Base-by-base conservation (phyloP, 2,329 filamentous ascomycete species). In the Cladophialophora exuberans region DNA sequence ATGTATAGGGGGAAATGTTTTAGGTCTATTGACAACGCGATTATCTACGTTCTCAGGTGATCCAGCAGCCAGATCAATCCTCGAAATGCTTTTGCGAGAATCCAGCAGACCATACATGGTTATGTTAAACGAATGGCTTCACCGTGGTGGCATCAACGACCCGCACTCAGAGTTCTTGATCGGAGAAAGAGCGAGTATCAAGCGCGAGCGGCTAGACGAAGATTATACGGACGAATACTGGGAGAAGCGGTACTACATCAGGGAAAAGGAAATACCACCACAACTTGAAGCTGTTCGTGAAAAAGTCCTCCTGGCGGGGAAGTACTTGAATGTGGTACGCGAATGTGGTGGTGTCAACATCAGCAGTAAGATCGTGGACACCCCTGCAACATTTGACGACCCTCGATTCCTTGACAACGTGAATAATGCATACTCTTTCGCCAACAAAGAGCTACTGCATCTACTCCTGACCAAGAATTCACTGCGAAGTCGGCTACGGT, bases 211-310 rank as follows among this genome's bases (percentile, higher is more conserved):
- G 56, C 77, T 99, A 2, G 91, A 97, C 67, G 87, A 96, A 68
- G 94, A 99, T 70, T 99, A 97, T 67, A 99, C 93, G 0, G 94
- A 99, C 70, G 94, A 99, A 67, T 99, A 99, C 72, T 99, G 94
- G 94, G 94, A 99, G 70, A 90, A 96, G 67, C 83, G 94, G 60
- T 99, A 99, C 69, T 97, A 94, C 3, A 88, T 99, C 60, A 87
- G 94, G 56, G 90, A 96, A 58, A 85, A 90, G 44, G 89, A 96
- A 57, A 86, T 97, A 1, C 94, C 94, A 2, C 92, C 93, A 6
- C 94, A 99, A 69, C 82, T 99, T 3, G 88, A 94, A 68, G 85
- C 83, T 23, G 88, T 97, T 63, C 94, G 94, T 69, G 92, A 96
- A 64, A 97, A 97, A 72, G 93, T 97, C 1, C 79, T 99, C 2